Evolutionary conservation across 2,329 filamentous ascomycete species (phyloP).

Genomic region (Botrytis deweyae): DNA sequence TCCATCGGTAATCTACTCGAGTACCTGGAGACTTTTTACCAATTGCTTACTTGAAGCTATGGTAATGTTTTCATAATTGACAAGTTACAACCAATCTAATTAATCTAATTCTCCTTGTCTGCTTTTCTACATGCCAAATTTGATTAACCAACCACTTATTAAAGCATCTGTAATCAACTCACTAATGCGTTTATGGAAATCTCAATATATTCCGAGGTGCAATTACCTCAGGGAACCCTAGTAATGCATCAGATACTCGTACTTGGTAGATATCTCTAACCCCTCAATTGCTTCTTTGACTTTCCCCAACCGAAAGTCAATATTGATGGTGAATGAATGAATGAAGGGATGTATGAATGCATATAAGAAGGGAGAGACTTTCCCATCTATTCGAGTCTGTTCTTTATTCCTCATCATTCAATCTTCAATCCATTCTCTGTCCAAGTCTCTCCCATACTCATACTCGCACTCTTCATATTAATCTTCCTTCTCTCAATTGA

Average conservation of each 20-base stretch:
- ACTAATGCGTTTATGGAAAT: not conserved
- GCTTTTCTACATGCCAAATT: not conserved
- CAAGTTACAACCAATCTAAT: not conserved
- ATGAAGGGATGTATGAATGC: not conserved
- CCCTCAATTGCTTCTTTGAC: not conserved
- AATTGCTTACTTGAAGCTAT: constrained; percentile 12
- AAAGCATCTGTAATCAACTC: not conserved
- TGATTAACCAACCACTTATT: constrained; percentile 1
- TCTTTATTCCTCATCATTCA: constrained; percentile 43
- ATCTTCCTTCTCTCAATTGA: not conserved
- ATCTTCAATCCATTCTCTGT: constrained; percentile 18
- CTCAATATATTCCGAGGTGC: not conserved
- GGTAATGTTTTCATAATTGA: not conserved
- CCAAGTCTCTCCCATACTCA: not conserved
- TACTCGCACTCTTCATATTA: not conserved
- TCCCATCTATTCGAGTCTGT: constrained; percentile 47
- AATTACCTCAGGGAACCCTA: not conserved
- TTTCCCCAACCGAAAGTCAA: not conserved
- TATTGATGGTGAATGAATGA: not conserved
- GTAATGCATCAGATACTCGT: not conserved
- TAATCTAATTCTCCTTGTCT: not conserved
- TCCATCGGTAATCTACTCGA: not conserved
- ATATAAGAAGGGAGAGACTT: constrained; percentile 5
- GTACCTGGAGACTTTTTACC: not conserved
- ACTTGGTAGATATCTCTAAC: not conserved